phyloP scores from a whole-genome alignment of 495 filamentous ascomycete species.

The Hypoxylon trugodes region DNA sequence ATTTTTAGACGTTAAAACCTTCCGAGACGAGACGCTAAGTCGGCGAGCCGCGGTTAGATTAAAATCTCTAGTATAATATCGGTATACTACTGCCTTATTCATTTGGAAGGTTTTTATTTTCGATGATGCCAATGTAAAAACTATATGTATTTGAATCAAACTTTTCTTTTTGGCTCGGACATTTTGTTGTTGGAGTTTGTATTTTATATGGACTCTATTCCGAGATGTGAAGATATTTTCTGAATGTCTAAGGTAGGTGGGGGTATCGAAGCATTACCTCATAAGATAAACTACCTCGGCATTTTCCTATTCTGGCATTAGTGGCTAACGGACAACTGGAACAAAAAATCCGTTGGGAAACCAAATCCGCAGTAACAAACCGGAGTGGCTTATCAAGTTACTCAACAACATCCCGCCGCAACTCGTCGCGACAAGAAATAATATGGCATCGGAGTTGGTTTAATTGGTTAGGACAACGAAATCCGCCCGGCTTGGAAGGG shows the following conservation, averaged over 20 bases:
- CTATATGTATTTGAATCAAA: too few species aligned
- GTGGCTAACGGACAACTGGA: conserved; percentile 13
- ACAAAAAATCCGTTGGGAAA: conserved; percentile 30
- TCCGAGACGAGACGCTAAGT: too few species aligned
- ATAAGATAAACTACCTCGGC: conserved; percentile 26
- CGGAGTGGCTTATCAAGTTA: not conserved
- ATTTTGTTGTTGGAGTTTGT: too few species aligned
- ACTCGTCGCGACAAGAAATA: not conserved
- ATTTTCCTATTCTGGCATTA: conserved; percentile 11
- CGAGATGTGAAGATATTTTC: too few species aligned
- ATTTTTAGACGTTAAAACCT: not conserved
- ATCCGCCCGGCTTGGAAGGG: conserved; percentile 10
- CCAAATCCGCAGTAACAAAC: conserved; percentile 8
- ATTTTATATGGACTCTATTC: too few species aligned
- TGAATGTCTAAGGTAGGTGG: too few species aligned
- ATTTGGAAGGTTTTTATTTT: too few species aligned
- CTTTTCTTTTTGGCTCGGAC: too few species aligned
- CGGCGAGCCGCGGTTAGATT: too few species aligned
- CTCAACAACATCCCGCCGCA: conserved; percentile 23
- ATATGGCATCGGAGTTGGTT: conserved; percentile 4
- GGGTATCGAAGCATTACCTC: conserved; percentile 3
- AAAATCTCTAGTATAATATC: too few species aligned
- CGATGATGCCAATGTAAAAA: too few species aligned
- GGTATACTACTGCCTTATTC: too few species aligned
- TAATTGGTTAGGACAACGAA: conserved; percentile 12